Evolutionary conservation across 495 filamentous ascomycete species (phyloP).

Genomic region (Bryoglossum gracile): DNA sequence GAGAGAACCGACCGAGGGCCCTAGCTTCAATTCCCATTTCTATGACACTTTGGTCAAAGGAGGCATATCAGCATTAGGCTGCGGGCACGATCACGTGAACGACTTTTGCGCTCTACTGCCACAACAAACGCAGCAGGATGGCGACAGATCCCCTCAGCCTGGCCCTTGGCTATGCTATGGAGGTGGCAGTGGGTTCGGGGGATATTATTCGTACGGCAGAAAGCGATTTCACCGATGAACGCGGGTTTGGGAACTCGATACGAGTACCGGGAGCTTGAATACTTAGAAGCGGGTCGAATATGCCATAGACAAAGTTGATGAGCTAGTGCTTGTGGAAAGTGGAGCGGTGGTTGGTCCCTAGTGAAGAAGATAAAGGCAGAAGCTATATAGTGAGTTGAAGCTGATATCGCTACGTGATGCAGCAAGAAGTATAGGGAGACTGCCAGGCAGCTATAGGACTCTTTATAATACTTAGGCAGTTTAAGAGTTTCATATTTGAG

Average conservation of each 20-base stretch:
- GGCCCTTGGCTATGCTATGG: constrained; percentile 33
- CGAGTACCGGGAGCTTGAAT: constrained; percentile 27
- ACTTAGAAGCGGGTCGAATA: constrained; percentile 37
- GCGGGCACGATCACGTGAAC: constrained; percentile 35
- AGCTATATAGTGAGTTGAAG: constrained; percentile 21
- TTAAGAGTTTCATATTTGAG: neutral
- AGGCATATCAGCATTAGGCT: constrained; percentile 30
- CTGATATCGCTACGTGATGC: constrained; percentile 18
- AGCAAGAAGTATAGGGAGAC: constrained; percentile 20
- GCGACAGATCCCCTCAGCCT: constrained; percentile 14
- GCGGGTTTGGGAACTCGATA: constrained; percentile 33
- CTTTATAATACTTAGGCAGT: neutral
- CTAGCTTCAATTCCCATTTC: constrained; percentile 33
- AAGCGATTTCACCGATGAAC: constrained; percentile 31
- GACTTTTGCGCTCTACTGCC: constrained; percentile 32
- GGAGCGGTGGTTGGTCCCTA: constrained; percentile 25
- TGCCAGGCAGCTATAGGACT: constrained; percentile 12
- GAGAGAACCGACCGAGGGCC: constrained; percentile 30
- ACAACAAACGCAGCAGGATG: constrained; percentile 16
- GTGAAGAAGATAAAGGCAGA: constrained; percentile 23
- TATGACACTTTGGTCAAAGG: constrained; percentile 32
- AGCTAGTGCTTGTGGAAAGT: constrained; percentile 31
- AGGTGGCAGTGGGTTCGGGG: constrained; percentile 33
- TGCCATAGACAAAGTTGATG: constrained; percentile 31
- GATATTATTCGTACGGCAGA: constrained; percentile 31